A percentile compares a stretch with the other conserved stretches of the same genome.
These are phyloP conservation scores for Rostrohypoxylon terebratum DNA, from an alignment of 495 filamentous ascomycete genomes.

Conservation along the genomic window DNA sequence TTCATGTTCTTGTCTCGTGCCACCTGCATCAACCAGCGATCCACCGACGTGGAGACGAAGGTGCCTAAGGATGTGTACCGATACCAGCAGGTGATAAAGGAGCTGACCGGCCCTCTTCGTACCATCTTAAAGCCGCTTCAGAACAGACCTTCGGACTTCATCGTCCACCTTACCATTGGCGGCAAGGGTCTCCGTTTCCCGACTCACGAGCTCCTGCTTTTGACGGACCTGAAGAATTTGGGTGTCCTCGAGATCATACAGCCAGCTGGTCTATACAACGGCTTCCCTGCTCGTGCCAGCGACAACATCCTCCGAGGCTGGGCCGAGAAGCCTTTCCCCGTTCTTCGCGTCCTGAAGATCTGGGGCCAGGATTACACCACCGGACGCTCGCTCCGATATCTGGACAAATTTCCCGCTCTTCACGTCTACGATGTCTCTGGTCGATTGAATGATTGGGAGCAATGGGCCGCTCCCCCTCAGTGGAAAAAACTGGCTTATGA, in stretches of 20 bases:
- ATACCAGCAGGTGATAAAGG: conserved; percentile 11
- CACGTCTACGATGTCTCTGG: conserved; percentile 43
- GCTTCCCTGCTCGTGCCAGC: conserved; percentile 25
- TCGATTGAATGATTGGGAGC: conserved; percentile 32
- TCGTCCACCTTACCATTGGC: conserved; percentile 47
- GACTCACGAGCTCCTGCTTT: conserved; percentile 41
- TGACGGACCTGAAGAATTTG: conserved; percentile 49
- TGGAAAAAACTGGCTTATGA: conserved; percentile 9
- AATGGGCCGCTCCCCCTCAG: too few relatives aligned
- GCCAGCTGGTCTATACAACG: not conserved
- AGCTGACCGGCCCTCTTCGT: conserved; percentile 26
- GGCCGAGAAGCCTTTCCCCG: conserved; percentile 46
- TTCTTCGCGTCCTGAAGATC: conserved; percentile 49
- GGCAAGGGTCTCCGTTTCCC: conserved; percentile 20
- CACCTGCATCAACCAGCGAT: not conserved
- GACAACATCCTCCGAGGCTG: conserved; percentile 51
- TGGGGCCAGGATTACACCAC: conserved; percentile 35
- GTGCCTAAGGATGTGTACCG: conserved; percentile 16
- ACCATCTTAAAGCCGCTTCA: conserved; percentile 43
- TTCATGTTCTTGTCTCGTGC: conserved; percentile 38
- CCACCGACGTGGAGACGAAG: not conserved
- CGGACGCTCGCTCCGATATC: conserved; percentile 36
- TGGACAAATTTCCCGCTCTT: conserved; percentile 44
- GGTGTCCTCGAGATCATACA: conserved; percentile 51
- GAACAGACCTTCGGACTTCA: conserved; percentile 36